Conservation (phyloP, 2,329 filamentous ascomycete genomes). For the Chaetomiaceae sp. region DNA sequence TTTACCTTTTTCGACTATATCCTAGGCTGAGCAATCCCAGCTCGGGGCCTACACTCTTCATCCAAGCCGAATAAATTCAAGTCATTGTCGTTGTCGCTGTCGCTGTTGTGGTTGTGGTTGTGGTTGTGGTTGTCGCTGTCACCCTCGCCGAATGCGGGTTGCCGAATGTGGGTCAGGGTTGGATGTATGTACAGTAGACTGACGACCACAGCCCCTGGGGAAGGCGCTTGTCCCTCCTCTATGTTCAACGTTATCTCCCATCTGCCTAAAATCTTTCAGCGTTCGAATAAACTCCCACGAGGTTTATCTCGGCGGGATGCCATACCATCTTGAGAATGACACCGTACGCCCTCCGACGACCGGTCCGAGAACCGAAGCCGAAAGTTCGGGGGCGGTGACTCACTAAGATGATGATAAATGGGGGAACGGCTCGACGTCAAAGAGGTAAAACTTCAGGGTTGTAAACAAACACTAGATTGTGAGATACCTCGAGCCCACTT, state of each 20-base stretch:
- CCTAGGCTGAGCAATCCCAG: no score
- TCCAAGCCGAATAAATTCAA: no score
- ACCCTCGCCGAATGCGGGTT: no score
- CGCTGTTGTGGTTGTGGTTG: background rate
- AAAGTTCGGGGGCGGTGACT: background rate
- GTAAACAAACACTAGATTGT: background rate
- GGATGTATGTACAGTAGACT: no score
- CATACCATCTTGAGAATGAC: constrained; percentile 3
- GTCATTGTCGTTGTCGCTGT: no score
- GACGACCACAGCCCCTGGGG: no score
- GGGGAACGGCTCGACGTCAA: background rate
- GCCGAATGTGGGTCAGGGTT: background rate
- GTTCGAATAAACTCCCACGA: background rate
- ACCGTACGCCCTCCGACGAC: constrained; percentile 15
- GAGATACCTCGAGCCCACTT: background rate
- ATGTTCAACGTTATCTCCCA: no score
- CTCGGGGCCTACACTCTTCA: no score
- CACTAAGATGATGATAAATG: background rate
- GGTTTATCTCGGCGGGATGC: background rate
- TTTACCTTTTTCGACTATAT: no score
- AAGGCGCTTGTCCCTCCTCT: no score
- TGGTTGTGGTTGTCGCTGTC: no score
- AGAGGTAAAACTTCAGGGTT: background rate
- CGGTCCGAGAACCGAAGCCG: background rate
- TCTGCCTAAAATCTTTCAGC: no score